Percentiles rank a stretch among this genome's conserved stretches.
Conservation (phyloP, 176 grass and related monocot species). For the Hyparrhenia diplandra region DNA sequence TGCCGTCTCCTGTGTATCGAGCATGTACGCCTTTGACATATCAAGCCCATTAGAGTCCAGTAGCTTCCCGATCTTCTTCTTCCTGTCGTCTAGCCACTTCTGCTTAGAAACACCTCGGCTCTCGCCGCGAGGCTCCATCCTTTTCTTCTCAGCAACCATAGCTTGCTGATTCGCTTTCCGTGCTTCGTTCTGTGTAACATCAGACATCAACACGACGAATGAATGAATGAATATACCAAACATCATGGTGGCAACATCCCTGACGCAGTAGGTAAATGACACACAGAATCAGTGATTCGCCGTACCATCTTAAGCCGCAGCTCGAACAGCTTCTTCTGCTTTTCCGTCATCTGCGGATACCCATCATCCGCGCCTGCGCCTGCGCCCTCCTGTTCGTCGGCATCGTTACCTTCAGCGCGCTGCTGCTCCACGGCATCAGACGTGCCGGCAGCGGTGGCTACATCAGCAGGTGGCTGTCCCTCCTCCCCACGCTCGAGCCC, state of each 20-base stretch:
- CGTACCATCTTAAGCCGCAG: constrained; percentile 86
- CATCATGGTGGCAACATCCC: not conserved
- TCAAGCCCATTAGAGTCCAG: constrained; percentile 95
- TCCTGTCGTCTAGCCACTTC: constrained; percentile 91
- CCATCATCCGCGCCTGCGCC: constrained; percentile 32
- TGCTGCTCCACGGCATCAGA: constrained; percentile 6
- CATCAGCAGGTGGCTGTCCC: not conserved
- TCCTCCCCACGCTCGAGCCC: constrained; percentile 32
- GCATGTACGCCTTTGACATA: constrained; percentile 91
- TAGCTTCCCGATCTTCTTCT: constrained; percentile 93
- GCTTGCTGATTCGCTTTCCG: constrained; percentile 91
- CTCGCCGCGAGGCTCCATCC: constrained; percentile 72
- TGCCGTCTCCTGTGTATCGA: constrained; percentile 80
- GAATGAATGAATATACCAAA: not conserved
- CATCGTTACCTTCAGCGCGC: not conserved
- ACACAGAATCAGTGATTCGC: not conserved
- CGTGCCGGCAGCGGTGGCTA: not conserved
- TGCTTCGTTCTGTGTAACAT: constrained; percentile 61
- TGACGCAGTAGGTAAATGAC: not conserved
- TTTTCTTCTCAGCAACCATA: constrained; percentile 90
- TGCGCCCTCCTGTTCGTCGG: constrained; percentile 1
- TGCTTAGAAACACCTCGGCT: constrained; percentile 89
- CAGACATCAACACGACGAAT: not conserved
- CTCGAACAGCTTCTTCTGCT: constrained; percentile 75
- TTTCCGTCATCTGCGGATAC: constrained; percentile 73